A percentile compares a stretch with the other conserved stretches of the same genome.
Evolutionary conservation across 192 early-diverging fungal species (phyloP).

Genomic region (Coemansia sp.): DNA sequence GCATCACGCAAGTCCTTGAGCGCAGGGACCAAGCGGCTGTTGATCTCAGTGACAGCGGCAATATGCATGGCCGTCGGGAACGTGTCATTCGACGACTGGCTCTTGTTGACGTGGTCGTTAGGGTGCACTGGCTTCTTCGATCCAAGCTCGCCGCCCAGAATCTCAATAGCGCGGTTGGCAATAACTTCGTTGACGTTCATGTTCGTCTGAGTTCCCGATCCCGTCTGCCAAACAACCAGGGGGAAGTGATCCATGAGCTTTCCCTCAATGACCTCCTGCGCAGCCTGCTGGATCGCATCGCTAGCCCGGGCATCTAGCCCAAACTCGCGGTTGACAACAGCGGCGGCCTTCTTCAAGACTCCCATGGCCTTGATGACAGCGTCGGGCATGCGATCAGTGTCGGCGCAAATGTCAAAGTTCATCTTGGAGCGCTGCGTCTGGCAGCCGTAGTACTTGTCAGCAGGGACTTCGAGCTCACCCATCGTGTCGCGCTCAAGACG

Average conservation of each 20-base stretch:
- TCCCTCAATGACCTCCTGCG: slow-evolving; percentile 92
- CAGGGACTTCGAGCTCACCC: slow-evolving; percentile 93
- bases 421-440: slow-evolving; percentile 95
- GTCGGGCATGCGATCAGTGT: slow-evolving; percentile 91
- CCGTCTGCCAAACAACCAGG: slow-evolving; percentile 98
- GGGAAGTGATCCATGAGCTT: slow-evolving; percentile 96
- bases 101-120: slow-evolving; percentile 99
- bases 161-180: slow-evolving; percentile 97
- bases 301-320: slow-evolving; percentile 82
- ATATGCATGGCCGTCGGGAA: slow-evolving; percentile 99
- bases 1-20: slow-evolving; percentile 80
- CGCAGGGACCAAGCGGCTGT: slow-evolving; percentile 83
- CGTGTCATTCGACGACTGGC: slow-evolving; percentile 97
- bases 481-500: slow-evolving; percentile 88
- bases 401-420: slow-evolving; percentile 98
- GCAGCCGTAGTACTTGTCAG: slow-evolving; percentile 96
- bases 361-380: slow-evolving; percentile 95
- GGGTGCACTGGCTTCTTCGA: slow-evolving; percentile 96
- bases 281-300: slow-evolving; percentile 85
- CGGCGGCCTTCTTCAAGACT: slow-evolving; percentile 93
- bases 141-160: slow-evolving; percentile 89
- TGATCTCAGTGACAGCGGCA: slow-evolving; percentile 87
- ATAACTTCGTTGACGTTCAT: slow-evolving; percentile 99
- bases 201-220: slow-evolving; percentile 98
- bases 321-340: slow-evolving; percentile 91